Evolutionary conservation across 192 early-diverging fungal species (phyloP), one percentile per base, ranked within the genome.

Genomic region (Backusella liffmaniae): DNA sequence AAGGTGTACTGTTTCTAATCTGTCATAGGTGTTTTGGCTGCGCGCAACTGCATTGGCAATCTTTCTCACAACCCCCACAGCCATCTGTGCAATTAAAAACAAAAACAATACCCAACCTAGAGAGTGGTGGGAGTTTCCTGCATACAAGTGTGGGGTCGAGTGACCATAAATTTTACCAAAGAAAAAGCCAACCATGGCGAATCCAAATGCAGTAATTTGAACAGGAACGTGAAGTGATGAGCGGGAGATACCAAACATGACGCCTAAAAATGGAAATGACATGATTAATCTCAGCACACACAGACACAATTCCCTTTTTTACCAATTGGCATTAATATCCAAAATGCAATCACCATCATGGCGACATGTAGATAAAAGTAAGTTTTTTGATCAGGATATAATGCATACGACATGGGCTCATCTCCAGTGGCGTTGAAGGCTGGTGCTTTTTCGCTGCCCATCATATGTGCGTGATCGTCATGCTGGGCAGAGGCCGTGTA

Each of bases 321-420:
- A 82, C 80, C 80, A 29, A 82, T 82, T 34, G 80, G 80, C 73
- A 82, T 74, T 6, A 82, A 42, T 39, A 82, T 76, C 80, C 76
- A 78, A 73, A 82, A 82, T 13, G 73, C 76, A 37, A 82, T 39
- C 29, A 82, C 71, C 80, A 82, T 82, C 21, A 82, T 76, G n/a
- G 49, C 21, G 13, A 82, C 77, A 32, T 82, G 80, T 35, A 66
- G 34, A 56, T 78, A 78, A 18, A 82, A 76, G 29, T 76, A 76
- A 5, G 66, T 72, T 68, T 78, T 78, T 18, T 78, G 65, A 3
- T 78, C 77, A 36, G 76, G 71, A 7, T 41, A 73, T 15, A 76
- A 44, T 23, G 77, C 69, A 75, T 82, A 82, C 15, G 77, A 78
- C 77, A 82, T 78, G 30, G 80, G 77, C 8, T 82, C 80, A 9